phyloP scores from a whole-genome alignment of 23 red algal species.

The Cyanidium caldarium region DNA sequence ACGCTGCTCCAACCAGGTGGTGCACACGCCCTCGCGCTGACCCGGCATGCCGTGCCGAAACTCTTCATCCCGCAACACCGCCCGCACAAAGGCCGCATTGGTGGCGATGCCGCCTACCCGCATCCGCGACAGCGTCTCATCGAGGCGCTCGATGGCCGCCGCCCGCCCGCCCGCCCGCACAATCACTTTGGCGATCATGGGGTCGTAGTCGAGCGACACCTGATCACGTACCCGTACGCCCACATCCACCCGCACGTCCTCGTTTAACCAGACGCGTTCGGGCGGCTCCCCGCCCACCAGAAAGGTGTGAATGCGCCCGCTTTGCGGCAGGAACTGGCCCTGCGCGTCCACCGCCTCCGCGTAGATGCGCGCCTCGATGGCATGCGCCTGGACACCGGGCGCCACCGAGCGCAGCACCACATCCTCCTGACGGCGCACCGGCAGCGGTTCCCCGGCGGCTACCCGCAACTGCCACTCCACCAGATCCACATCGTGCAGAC shows the following conservation, averaged over 20 bases:
- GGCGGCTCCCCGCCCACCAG: background rate
- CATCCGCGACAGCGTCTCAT: background rate
- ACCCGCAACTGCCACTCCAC: conserved; percentile 22
- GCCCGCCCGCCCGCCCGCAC: background rate
- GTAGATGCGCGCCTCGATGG: conserved; percentile 69
- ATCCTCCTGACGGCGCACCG: background rate
- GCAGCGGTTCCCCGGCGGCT: conserved; percentile 8
- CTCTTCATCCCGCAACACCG: background rate
- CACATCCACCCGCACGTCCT: background rate
- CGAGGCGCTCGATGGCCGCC: background rate
- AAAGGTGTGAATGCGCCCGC: background rate
- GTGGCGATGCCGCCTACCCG: conserved; percentile 6
- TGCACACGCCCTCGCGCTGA: background rate
- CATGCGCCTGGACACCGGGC: conserved; percentile 15
- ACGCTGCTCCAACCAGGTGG: background rate
- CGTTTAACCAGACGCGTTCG: background rate
- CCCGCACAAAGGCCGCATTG: conserved; percentile 9
- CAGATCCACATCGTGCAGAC: too few species aligned
- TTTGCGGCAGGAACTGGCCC: background rate
- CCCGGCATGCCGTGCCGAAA: background rate
- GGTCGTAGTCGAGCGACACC: conserved; percentile 9
- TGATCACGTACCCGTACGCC: conserved; percentile 5
- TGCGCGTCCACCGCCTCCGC: conserved; percentile 33
- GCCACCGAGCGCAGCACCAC: background rate
- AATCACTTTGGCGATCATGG: conserved; percentile 27